Evolutionary conservation across 495 filamentous ascomycete species (phyloP).

Genomic region (Penicillium malachiteum): DNA sequence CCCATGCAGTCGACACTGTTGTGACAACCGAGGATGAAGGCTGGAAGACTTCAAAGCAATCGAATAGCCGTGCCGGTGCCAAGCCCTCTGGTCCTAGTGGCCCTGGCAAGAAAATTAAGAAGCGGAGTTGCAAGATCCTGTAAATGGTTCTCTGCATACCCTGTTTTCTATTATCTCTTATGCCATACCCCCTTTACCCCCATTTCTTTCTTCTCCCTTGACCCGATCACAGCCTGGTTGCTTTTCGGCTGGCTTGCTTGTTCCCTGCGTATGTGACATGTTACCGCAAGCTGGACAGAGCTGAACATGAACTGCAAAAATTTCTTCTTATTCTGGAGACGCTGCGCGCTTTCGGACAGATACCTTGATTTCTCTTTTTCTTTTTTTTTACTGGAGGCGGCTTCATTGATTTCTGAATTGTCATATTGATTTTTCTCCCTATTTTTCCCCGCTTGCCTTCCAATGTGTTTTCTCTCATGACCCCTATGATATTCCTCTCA

Average conservation of each 20-base stretch:
- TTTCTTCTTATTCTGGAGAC: slow-evolving; percentile 19
- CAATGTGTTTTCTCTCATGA: slow-evolving; percentile 17
- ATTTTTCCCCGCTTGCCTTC: slow-evolving; percentile 20
- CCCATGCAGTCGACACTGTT: slow-evolving; percentile 81
- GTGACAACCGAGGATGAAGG: slow-evolving; percentile 53
- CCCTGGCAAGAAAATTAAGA: slow-evolving; percentile 56
- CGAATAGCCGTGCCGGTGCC: slow-evolving; percentile 19
- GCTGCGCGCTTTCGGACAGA: slow-evolving; percentile 22
- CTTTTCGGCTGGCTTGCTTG: slow-evolving; percentile 31
- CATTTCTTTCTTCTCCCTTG: slow-evolving; percentile 18
- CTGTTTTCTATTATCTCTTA: slow-evolving; percentile 11
- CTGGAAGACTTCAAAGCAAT: slow-evolving; percentile 28
- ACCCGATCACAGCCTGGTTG: slow-evolving; percentile 42
- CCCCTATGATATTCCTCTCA: slow-evolving; percentile 22
- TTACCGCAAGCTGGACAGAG: slow-evolving; percentile 31
- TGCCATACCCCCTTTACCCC: slow-evolving; percentile 9
- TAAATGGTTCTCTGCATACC: slow-evolving; percentile 35
- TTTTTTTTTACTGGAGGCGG: slow-evolving; percentile 20
- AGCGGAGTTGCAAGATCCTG: slow-evolving; percentile 68
- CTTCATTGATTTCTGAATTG: slow-evolving; percentile 22
- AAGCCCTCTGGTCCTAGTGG: slow-evolving; percentile 32
- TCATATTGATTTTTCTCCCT: slow-evolving; percentile 16
- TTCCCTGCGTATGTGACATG: slow-evolving; percentile 26
- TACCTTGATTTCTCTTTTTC: slow-evolving; percentile 9
- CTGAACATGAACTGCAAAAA: slow-evolving; percentile 27